phyloP scores from a whole-genome alignment of 345 rosid genomes.

The Ceriops zippeliana region DNA sequence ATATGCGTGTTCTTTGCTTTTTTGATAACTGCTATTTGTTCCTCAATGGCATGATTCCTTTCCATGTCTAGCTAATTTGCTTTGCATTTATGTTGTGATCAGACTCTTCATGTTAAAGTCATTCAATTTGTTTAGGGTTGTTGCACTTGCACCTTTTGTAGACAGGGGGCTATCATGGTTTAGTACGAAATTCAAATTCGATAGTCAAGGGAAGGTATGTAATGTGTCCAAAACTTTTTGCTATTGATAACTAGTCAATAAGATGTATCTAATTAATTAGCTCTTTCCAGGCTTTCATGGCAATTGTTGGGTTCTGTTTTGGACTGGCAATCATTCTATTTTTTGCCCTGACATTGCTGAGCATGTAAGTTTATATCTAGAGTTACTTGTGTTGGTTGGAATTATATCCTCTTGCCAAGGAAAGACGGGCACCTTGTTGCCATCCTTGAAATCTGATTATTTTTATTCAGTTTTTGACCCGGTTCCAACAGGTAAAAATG shows the following conservation, averaged over 20 bases:
- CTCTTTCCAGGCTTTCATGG: slow-evolving; percentile 58
- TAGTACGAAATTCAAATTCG: slow-evolving; percentile 58
- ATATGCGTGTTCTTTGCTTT: no score
- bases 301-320: slow-evolving; percentile 64
- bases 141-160: slow-evolving; percentile 86
- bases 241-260: neutral
- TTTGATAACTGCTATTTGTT: no score
- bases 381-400: neutral
- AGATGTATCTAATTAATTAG: slow-evolving; percentile 1
- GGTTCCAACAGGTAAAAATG: no score
- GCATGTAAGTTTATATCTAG: slow-evolving; percentile 35
- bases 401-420: no score
- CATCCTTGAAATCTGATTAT: no score
- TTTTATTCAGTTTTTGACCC: no score
- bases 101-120: neutral
- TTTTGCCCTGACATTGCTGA: slow-evolving; percentile 57
- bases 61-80: no score
- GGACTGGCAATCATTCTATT: slow-evolving; percentile 68
- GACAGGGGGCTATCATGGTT: slow-evolving; percentile 85
- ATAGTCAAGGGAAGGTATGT: slow-evolving; percentile 69
- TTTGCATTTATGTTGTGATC: no score
- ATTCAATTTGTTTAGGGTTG: slow-evolving; percentile 53
- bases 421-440: no score
- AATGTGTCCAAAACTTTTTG: neutral
- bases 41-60: no score